These are phyloP conservation scores for Taiozyma sp. DNA, from an alignment of 1,139 yeast genomes.

Conservation along the genomic window DNA sequence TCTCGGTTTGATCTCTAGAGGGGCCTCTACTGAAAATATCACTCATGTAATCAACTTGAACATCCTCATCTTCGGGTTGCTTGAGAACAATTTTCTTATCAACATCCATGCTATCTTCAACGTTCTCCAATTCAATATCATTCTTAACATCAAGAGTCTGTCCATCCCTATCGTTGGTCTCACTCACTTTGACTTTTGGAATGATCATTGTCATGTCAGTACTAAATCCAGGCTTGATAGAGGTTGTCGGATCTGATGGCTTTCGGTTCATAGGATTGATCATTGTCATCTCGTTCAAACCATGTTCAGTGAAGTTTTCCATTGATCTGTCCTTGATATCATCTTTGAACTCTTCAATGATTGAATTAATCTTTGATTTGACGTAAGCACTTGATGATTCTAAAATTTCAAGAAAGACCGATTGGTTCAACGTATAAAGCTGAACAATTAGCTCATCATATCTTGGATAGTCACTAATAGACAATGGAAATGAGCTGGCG, in stretches of 20 bases:
- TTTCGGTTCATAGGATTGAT: conserved; percentile 31
- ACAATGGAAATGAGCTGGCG: conserved; percentile 18
- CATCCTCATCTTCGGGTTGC: background rate
- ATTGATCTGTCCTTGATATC: conserved; percentile 12
- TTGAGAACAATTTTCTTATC: conserved; percentile 3
- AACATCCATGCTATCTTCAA: conserved; percentile 3
- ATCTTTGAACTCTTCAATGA: conserved; percentile 20
- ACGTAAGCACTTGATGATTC: conserved; percentile 10
- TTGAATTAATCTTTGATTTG: conserved; percentile 15
- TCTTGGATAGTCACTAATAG: conserved; percentile 24
- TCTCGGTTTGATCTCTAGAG: conserved; percentile 5
- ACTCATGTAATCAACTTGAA: conserved; percentile 18
- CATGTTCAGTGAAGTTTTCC: conserved; percentile 20
- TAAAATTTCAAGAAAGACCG: conserved; percentile 8
- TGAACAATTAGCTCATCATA: conserved; percentile 22
- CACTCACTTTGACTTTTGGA: conserved; percentile 7
- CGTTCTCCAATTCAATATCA: background rate
- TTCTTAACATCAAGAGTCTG: background rate
- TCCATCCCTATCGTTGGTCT: background rate
- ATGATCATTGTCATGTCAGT: conserved; percentile 18
- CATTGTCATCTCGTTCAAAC: conserved; percentile 34
- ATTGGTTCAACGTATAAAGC: conserved; percentile 10
- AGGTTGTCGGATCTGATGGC: conserved; percentile 15
- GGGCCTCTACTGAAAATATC: conserved; percentile 16
- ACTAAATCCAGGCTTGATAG: conserved; percentile 9